Conservation (phyloP, 345 rosid genomes). For the Eucalyptus erythrocorys region DNA sequence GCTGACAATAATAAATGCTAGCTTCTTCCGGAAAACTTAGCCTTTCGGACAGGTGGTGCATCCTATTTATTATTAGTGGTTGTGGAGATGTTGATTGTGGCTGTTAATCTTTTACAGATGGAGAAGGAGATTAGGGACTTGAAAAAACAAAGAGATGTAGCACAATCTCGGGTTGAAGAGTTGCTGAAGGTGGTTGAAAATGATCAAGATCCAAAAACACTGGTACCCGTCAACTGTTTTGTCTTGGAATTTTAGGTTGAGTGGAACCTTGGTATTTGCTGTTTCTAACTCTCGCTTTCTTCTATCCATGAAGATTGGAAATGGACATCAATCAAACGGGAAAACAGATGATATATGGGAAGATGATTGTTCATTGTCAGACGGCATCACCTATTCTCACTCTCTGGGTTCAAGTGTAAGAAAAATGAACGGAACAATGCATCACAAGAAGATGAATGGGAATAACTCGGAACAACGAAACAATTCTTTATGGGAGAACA, state of each 20-base stretch:
- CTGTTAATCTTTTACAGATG: conserved; percentile 39
- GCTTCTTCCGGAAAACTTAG: background rate
- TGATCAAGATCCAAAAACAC: conserved; percentile 42
- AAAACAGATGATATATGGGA: conserved; percentile 46
- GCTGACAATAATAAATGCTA: background rate
- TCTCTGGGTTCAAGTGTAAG: background rate
- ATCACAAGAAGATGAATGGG: conserved; percentile 31
- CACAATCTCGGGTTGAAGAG: conserved; percentile 72
- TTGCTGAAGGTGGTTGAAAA: conserved; percentile 50
- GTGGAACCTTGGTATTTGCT: background rate
- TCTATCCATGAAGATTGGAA: conserved; percentile 22
- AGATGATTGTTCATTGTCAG: conserved; percentile 54
- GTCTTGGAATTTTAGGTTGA: background rate
- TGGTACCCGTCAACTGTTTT: conserved; percentile 10
- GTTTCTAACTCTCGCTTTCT: conserved; percentile 1
- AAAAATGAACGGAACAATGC: conserved; percentile 3
- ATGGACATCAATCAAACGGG: conserved; percentile 14
- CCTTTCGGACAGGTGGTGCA: background rate
- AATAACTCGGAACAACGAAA: conserved; percentile 19
- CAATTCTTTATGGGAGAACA: conserved; percentile 4
- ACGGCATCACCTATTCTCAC: conserved; percentile 23
- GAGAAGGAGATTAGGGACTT: conserved; percentile 74
- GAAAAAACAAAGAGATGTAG: conserved; percentile 77
- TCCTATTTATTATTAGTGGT: background rate
- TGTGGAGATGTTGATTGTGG: conserved; percentile 1